A percentile compares a stretch with the other conserved stretches of the same genome.
Evolutionary conservation across 345 rosid genomes (phyloP).

Genomic region (Salix exigua): DNA sequence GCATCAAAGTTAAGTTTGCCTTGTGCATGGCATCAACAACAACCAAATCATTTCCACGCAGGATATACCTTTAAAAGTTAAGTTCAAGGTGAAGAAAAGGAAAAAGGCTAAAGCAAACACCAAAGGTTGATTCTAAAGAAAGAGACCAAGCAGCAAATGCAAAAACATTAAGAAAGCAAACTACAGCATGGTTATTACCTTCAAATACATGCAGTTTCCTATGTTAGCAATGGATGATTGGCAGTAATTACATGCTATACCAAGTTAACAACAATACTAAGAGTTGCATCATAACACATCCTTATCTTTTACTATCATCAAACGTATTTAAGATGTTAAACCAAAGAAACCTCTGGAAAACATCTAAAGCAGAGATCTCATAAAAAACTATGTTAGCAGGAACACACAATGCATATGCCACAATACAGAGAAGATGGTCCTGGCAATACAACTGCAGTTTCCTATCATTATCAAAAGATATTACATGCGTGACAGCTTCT

Average conservation of each 20-base stretch:
- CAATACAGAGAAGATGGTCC: background rate
- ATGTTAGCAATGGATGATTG: background rate
- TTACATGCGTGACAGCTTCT: background rate
- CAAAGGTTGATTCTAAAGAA: slow-evolving; percentile 2
- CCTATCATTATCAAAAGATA: background rate
- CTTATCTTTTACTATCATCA: background rate
- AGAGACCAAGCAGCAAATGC: background rate
- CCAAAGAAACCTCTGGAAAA: background rate
- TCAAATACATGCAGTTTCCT: background rate
- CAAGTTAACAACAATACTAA: background rate
- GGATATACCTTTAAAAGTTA: too few species aligned
- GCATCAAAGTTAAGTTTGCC: too few species aligned
- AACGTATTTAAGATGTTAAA: background rate
- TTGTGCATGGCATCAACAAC: too few species aligned
- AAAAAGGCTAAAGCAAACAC: slow-evolving; percentile 1
- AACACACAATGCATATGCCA: background rate
- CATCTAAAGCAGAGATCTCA: background rate
- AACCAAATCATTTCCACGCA: too few species aligned
- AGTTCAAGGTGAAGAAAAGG: background rate
- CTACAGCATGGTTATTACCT: background rate
- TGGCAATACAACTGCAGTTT: background rate
- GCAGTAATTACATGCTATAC: background rate
- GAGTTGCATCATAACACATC: background rate
- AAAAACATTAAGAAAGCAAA: background rate
- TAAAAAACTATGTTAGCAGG: background rate